A percentile compares a stretch with the other conserved stretches of the same genome.
Conservation (phyloP, 106 monocot species). For the Xerophyta viscosa region DNA sequence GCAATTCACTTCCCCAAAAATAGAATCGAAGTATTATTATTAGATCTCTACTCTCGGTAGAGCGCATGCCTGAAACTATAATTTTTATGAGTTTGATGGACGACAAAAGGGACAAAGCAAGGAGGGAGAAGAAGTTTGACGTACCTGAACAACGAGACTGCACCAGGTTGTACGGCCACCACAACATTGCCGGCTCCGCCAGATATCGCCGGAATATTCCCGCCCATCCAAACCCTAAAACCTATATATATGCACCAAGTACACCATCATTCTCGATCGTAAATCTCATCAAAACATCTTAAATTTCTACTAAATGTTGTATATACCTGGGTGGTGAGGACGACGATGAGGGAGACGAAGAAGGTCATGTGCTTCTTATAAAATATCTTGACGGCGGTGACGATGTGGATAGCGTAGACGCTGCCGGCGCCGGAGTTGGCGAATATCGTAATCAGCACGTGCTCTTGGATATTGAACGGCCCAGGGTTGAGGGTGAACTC, state of each 20-base stretch:
- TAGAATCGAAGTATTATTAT: too few relatives aligned
- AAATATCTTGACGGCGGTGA: conserved; percentile 52
- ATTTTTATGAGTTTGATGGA: too few relatives aligned
- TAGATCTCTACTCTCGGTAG: too few relatives aligned
- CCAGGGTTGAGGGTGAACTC: conserved; percentile 76
- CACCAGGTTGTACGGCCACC: conserved; percentile 89
- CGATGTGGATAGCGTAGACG: conserved; percentile 57
- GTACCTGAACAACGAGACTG: conserved; percentile 94
- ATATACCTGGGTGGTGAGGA: conserved; percentile 64
- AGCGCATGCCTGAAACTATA: too few relatives aligned
- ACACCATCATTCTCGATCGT: background rate
- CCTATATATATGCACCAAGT: conserved; percentile 15
- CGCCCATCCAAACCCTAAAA: conserved; percentile 92
- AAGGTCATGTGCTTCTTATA: conserved; percentile 45
- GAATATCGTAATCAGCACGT: conserved; percentile 76
- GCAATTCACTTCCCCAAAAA: too few relatives aligned
- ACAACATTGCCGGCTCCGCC: conserved; percentile 87
- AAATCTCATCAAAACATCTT: background rate
- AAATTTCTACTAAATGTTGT: background rate
- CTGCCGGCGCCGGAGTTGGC: conserved; percentile 63
- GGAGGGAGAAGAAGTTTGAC: background rate
- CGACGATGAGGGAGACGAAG: conserved; percentile 55
- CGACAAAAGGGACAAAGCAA: too few relatives aligned
- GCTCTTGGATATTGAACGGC: conserved; percentile 73
- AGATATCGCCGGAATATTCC: conserved; percentile 84